Evolutionary conservation across 163 green algal genomes (phyloP).

Genomic region (Prototheca wickerhamii): DNA sequence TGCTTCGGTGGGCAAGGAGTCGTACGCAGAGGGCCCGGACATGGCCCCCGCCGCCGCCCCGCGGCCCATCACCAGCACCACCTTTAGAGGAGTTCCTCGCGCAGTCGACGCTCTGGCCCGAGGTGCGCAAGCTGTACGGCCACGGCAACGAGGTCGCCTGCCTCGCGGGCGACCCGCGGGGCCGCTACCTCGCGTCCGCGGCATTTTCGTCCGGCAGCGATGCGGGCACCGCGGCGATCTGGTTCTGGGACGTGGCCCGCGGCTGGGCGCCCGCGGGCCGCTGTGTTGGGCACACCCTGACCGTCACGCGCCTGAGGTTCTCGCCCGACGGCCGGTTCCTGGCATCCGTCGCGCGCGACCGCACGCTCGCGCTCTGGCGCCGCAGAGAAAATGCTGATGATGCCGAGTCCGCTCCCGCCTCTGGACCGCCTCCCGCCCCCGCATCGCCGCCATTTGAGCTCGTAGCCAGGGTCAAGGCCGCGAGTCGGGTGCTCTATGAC

Average conservation of each 20-base stretch:
- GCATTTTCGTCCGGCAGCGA: slow-evolving; percentile 27
- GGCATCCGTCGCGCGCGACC: slow-evolving; percentile 63
- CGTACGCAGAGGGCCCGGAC: slow-evolving; percentile 13
- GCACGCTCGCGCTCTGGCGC: slow-evolving; percentile 55
- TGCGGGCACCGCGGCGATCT: slow-evolving; percentile 57
- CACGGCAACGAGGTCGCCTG: slow-evolving; percentile 86
- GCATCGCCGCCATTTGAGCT: slow-evolving; percentile 35
- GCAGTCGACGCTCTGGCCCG: slow-evolving; percentile 88
- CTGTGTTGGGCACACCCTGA: slow-evolving; percentile 72
- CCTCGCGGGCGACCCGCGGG: slow-evolving; percentile 51
- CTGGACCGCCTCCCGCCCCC: neutral
- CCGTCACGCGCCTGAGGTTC: slow-evolving; percentile 86
- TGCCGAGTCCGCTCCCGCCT: neutral
- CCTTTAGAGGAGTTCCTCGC: slow-evolving; percentile 90
- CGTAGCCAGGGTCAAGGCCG: slow-evolving; percentile 41
- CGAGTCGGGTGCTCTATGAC: slow-evolving; percentile 69
- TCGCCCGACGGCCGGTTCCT: slow-evolving; percentile 54
- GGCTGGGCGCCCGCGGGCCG: slow-evolving; percentile 42
- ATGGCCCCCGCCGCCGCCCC: slow-evolving; percentile 57
- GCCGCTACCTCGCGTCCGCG: slow-evolving; percentile 58
- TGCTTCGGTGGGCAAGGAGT: neutral
- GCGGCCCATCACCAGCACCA: slow-evolving; percentile 40
- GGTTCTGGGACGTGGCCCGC: slow-evolving; percentile 70
- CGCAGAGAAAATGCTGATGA: neutral
- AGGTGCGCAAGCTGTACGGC: slow-evolving; percentile 91